Conservation (phyloP, 257 asterid genomes). For the Paulownia fortunei region DNA sequence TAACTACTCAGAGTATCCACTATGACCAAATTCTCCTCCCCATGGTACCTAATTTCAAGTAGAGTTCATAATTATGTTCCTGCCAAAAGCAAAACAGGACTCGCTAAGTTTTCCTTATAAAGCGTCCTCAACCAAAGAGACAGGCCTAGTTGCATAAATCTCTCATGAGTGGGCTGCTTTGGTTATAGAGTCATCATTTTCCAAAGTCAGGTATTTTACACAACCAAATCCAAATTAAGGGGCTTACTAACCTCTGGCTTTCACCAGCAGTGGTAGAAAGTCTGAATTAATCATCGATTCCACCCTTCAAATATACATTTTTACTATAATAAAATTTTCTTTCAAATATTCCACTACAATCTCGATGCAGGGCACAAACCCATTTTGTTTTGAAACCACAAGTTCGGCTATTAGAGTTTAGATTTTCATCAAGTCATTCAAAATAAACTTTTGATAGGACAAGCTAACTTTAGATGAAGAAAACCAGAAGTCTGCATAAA, state of each 20-base stretch:
- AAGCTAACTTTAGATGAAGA: background rate
- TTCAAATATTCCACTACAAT: no score
- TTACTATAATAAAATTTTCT: no score
- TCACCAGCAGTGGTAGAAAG: no score
- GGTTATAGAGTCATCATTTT: background rate
- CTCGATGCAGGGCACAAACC: no score
- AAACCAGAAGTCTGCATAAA: background rate
- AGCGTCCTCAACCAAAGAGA: background rate
- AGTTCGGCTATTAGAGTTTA: background rate
- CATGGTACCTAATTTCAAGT: background rate
- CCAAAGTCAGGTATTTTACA: background rate
- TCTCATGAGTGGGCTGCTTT: background rate
- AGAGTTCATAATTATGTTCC: background rate
- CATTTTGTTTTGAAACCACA: no score
- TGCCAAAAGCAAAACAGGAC: background rate
- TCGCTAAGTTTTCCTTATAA: background rate
- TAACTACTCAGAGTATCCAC: background rate
- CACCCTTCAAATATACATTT: no score
- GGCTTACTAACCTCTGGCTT: no score
- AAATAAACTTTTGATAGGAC: background rate
- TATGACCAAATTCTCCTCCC: background rate
- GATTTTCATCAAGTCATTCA: background rate
- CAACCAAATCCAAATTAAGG: no score
- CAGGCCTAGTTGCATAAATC: background rate
- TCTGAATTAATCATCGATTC: no score